phyloP scores from a whole-genome alignment of 106 monocot genomes.

The Iris macrosiphon region DNA sequence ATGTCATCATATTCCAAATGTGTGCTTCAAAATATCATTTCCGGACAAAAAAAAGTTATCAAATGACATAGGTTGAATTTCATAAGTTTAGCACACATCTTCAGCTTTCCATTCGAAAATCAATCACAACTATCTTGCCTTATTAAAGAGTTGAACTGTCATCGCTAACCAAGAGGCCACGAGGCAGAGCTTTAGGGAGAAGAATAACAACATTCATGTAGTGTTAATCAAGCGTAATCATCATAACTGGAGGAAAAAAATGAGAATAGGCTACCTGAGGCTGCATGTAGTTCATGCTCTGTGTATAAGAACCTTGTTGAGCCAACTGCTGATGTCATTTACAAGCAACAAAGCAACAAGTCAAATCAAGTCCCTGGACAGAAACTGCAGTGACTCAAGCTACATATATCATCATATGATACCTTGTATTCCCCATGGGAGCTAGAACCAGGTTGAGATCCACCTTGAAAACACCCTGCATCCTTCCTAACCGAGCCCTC shows the following conservation, averaged over 20 bases:
- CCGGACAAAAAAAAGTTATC: too few relatives aligned
- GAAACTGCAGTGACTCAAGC: not conserved
- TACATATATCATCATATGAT: not conserved
- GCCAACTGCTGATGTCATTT: constrained; percentile 9
- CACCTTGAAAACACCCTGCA: constrained; percentile 17
- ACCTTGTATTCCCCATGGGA: constrained; percentile 33
- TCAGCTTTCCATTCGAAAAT: too few relatives aligned
- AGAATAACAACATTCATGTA: too few relatives aligned
- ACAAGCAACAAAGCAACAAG: not conserved
- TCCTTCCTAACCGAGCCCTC: constrained; percentile 27
- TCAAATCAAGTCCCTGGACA: not conserved
- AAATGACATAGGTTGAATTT: too few relatives aligned
- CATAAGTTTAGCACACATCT: too few relatives aligned
- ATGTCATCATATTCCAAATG: too few relatives aligned
- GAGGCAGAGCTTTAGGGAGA: too few relatives aligned
- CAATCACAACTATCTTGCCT: too few relatives aligned
- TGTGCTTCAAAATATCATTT: too few relatives aligned
- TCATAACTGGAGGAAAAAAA: not conserved
- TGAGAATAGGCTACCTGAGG: constrained; percentile 23
- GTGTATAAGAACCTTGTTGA: constrained; percentile 27
- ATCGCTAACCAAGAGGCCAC: too few relatives aligned
- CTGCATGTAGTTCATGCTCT: constrained; percentile 41
- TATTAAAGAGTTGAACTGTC: too few relatives aligned
- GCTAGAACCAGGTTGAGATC: constrained; percentile 22
- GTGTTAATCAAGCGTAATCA: too few relatives aligned